A percentile compares a stretch with the other conserved stretches of the same genome.
Conservation (phyloP, 371 early-diverging fungal species). For the Mucor mucedo region DNA sequence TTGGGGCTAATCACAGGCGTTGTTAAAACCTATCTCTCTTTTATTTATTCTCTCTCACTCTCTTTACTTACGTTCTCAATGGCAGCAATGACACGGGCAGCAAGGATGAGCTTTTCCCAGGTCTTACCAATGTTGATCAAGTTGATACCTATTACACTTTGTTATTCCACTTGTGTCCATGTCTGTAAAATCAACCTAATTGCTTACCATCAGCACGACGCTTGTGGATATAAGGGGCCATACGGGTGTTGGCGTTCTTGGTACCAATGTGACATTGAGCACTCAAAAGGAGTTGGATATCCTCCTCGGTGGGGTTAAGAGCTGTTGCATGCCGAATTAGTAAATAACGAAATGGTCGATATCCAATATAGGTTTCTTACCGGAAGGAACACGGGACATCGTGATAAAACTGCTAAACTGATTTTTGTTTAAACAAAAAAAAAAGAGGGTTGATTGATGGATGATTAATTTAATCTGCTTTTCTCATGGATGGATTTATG, state of each 20-base stretch:
- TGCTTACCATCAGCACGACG: constrained; percentile 88
- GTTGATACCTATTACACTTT: constrained; percentile 62
- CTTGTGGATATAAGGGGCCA: constrained; percentile 94
- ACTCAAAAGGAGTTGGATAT: constrained; percentile 90
- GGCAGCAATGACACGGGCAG: constrained; percentile 97
- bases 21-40: neutral
- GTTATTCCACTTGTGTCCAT: neutral
- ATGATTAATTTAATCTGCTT: constrained; percentile 3
- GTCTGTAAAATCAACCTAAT: neutral
- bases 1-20: constrained; percentile 61
- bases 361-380: constrained; percentile 6
- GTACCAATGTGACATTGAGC: constrained; percentile 92
- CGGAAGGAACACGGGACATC: constrained; percentile 31
- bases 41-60: neutral
- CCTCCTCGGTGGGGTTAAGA: constrained; percentile 84
- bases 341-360: neutral
- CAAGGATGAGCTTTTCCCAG: constrained; percentile 99
- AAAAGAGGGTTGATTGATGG: neutral
- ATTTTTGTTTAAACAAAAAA: neutral
- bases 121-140: constrained; percentile 99
- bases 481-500: neutral
- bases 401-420: constrained; percentile 22
- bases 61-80: constrained; percentile 83
- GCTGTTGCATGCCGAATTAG: constrained; percentile 9
- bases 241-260: constrained; percentile 91